Conservation (phyloP, 2,329 filamentous ascomycete genomes). For the Trichoderma pleuroti region DNA sequence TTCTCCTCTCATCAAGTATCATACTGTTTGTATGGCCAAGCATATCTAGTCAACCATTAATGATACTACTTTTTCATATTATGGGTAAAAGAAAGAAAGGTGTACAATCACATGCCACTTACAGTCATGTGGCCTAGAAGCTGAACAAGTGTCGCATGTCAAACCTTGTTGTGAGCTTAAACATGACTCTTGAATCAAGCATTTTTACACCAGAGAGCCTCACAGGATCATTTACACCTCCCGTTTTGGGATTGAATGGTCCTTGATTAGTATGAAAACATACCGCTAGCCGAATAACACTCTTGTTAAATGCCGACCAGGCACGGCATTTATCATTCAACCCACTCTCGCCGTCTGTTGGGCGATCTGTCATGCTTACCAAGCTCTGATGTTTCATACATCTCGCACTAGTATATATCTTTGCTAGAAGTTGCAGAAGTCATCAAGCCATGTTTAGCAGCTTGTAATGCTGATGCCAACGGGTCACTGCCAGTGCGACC, state of each 20-base stretch:
- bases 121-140: background rate
- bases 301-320: background rate
- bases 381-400: background rate
- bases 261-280: background rate
- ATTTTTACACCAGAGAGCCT: background rate
- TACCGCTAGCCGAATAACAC: background rate
- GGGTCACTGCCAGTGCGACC: background rate
- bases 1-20: background rate
- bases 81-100: background rate
- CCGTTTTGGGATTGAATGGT: background rate
- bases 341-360: background rate
- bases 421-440: background rate
- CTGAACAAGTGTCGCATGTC: background rate
- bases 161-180: background rate
- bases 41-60: background rate
- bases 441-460: background rate
- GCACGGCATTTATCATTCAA: background rate
- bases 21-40: background rate
- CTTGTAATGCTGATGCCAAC: background rate
- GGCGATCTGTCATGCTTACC: background rate
- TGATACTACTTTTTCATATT: background rate
- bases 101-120: accelerated
- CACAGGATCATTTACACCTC: background rate
- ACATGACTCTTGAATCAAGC: background rate
- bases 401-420: background rate